Evolutionary conservation across 2,329 filamentous ascomycete genomes (phyloP), one percentile per base, ranked within the genome.

Genomic region (Penicillium sclerotigenum): DNA sequence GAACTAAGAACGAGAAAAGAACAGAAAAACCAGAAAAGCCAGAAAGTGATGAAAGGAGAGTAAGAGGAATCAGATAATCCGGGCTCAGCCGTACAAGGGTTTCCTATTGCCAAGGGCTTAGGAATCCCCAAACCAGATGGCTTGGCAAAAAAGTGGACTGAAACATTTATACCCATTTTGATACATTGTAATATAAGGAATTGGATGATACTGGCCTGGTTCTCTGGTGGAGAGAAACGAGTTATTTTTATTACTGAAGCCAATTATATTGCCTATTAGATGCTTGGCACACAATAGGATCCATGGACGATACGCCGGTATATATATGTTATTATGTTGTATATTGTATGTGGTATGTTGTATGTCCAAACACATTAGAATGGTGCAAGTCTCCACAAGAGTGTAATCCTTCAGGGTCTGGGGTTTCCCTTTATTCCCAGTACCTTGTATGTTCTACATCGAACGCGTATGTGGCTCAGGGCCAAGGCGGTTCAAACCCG

Each of bases 21-120:
- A 13, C 14, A 18, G 22, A 28, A 6, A 28, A 36, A 9, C 2
- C 24, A 18, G 28, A 11, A 40, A 20, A 33, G 8, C 20, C 13
- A 42, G 24, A n/a, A 45, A 36, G n/a, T 10, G 10, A 34, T 7
- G 10, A 10, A 31, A 29, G 24, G 31, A 16, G 28, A 38, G 36
- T 5, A 16, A 49, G 47, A 41, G 45, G 47, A 14, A 49, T 47
- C 26, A 52, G 50, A 41, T 28, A 52, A 46, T 49, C 33, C 26
- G 48, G 48, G 20, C 24, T 36, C 22, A 43, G 48, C 33, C 28
- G 11, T 42, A 45, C 28, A 40, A 40, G 20, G 16, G 22, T 18
- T 45, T 11, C 41, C n/a, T n/a, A 29, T 20, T 46, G 59, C 61
- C 61, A 62, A 63, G 60, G 22, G 47, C 49, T 52, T 37, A 40